Percentiles rank a stretch among this genome's conserved stretches.
These are phyloP conservation scores for Coemansia sp. DNA, from an alignment of 192 early-diverging fungal genomes.

Conservation along the genomic window DNA sequence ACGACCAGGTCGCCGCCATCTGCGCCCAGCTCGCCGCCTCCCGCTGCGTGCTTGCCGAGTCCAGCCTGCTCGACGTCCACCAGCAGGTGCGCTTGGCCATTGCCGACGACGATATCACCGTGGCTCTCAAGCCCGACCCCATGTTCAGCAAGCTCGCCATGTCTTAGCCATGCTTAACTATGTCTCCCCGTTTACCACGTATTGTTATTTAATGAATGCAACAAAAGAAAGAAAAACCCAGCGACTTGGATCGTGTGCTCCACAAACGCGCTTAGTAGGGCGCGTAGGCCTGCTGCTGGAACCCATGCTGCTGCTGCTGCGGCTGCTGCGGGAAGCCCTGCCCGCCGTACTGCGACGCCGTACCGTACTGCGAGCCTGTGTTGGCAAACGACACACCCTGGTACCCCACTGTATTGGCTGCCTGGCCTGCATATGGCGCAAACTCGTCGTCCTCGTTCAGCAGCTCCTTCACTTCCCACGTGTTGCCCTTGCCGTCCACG, in stretches of 20 bases:
- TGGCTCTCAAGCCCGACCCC: slow-evolving; percentile 65
- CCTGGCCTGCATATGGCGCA: slow-evolving; percentile 49
- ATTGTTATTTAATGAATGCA: background rate
- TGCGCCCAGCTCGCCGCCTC: slow-evolving; percentile 66
- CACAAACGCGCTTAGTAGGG: slow-evolving; percentile 20
- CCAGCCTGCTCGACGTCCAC: slow-evolving; percentile 63
- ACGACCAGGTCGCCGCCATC: slow-evolving; percentile 60
- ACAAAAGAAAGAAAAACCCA: background rate
- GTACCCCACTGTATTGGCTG: slow-evolving; percentile 46
- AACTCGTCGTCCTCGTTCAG: slow-evolving; percentile 54
- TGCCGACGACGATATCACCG: slow-evolving; percentile 75
- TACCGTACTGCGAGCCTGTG: too few species aligned
- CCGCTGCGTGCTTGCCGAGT: slow-evolving; percentile 61
- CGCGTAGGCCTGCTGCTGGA: slow-evolving; percentile 30
- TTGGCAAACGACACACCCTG: slow-evolving; percentile 52
- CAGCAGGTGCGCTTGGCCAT: slow-evolving; percentile 70
- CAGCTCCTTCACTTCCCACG: slow-evolving; percentile 80
- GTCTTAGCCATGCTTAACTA: slow-evolving; percentile 16
- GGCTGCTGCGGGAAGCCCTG: slow-evolving; percentile 29
- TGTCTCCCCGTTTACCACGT: background rate
- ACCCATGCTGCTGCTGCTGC: slow-evolving; percentile 7
- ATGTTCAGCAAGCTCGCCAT: slow-evolving; percentile 56
- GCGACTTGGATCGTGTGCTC: background rate
- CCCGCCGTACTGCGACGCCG: slow-evolving; percentile 11
- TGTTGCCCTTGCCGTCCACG: slow-evolving; percentile 71